Conservation (phyloP, 31 red algal genomes). For the Porphyra umbilicalis region DNA sequence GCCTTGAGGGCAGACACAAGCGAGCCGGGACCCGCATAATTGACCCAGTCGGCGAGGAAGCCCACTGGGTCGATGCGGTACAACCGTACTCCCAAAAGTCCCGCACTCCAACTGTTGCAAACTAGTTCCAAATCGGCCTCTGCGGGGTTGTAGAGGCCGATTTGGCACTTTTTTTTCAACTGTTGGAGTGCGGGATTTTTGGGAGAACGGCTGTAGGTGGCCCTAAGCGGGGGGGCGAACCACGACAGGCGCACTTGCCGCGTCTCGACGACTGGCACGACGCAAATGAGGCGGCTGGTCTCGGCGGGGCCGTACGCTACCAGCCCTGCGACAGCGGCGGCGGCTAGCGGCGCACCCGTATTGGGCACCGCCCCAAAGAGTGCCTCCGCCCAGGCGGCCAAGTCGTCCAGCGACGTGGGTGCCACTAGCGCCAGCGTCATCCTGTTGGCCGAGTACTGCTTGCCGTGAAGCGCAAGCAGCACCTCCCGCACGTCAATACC, state of each 20-base stretch:
- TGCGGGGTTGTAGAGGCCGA: no score
- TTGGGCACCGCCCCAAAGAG: conserved; percentile 68
- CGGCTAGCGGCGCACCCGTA: conserved; percentile 17
- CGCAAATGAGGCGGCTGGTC: neutral
- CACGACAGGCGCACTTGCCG: conserved; percentile 43
- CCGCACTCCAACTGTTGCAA: no score
- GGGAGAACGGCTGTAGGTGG: no score
- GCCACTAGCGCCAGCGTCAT: conserved; percentile 74
- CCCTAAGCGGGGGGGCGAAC: conserved; percentile 29
- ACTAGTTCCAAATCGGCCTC: no score
- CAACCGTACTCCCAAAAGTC: no score
- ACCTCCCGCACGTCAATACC: conserved; percentile 38
- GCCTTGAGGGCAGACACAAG: conserved; percentile 53
- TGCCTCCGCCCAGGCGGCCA: conserved; percentile 50
- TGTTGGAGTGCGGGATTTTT: no score
- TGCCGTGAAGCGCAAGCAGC: conserved; percentile 56
- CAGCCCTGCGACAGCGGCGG: conserved; percentile 33
- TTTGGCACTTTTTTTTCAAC: no score
- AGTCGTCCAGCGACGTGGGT: conserved; percentile 39
- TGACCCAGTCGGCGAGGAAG: conserved; percentile 49
- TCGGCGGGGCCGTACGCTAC: conserved; percentile 19
- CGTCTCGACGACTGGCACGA: conserved; percentile 56
- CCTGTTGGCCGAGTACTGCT: conserved; percentile 83
- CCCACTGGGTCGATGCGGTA: conserved; percentile 38
- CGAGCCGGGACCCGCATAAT: conserved; percentile 65